Conservation (phyloP, 345 rosid genomes). For the Hibiscus tridactylites region DNA sequence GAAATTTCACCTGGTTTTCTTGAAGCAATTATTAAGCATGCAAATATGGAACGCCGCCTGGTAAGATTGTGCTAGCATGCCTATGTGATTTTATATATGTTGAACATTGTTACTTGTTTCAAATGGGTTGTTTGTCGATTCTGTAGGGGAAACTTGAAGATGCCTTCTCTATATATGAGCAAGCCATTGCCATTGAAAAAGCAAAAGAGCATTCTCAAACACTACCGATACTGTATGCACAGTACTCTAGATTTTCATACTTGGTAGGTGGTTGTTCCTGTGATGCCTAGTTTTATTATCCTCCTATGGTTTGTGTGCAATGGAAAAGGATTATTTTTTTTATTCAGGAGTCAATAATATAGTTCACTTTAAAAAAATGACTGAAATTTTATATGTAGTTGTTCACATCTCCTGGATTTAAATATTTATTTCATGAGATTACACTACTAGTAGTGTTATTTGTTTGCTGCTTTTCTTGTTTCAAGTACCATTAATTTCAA, state of each 20-base stretch:
- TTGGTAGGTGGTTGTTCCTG: conserved; percentile 41
- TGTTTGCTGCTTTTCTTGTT: not conserved
- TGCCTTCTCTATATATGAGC: conserved; percentile 73
- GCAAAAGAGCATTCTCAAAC: conserved; percentile 81
- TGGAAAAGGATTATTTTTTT: not conserved
- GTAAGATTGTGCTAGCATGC: conserved; percentile 33
- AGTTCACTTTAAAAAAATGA: not conserved
- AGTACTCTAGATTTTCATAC: conserved; percentile 64
- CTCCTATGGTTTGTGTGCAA: not conserved
- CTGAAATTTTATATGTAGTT: not conserved
- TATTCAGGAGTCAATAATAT: not conserved
- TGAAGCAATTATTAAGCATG: conserved; percentile 93
- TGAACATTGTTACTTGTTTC: conserved; percentile 4
- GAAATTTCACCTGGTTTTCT: conserved; percentile 91
- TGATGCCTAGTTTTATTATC: not conserved
- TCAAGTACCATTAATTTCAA: not conserved
- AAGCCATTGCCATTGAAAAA: conserved; percentile 90
- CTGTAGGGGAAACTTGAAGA: conserved; percentile 75
- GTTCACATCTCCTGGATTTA: not conserved
- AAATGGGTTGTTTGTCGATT: conserved; percentile 16
- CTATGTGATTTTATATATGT: not conserved
- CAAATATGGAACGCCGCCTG: conserved; percentile 85
- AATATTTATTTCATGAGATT: not conserved
- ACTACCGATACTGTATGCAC: conserved; percentile 79
- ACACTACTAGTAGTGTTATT: not conserved